Evolutionary conservation across 2,329 filamentous ascomycete genomes (phyloP).

Genomic region (Colletotrichum horii): DNA sequence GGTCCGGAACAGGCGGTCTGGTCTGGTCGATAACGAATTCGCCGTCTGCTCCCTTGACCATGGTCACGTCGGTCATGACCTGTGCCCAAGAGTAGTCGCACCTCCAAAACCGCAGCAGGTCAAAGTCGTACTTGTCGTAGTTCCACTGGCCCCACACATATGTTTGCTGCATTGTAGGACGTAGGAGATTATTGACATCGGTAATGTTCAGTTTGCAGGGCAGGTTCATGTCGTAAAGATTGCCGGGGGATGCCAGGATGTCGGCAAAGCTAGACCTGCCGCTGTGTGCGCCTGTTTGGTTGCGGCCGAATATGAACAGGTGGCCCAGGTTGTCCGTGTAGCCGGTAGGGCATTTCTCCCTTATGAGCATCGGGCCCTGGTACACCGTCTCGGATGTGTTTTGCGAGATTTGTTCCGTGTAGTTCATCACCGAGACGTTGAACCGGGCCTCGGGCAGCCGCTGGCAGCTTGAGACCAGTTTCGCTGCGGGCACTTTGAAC

Average conservation of each 20-base stretch:
- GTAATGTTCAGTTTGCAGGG: background rate
- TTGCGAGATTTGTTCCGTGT: background rate
- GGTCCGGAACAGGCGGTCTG: background rate
- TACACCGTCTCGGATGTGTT: background rate
- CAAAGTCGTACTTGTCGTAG: background rate
- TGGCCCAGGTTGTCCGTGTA: background rate
- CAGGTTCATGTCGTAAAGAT: background rate
- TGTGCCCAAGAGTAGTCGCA: background rate
- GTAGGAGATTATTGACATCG: background rate
- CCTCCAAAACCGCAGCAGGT: background rate
- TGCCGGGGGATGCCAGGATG: background rate
- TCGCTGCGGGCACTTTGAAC: background rate
- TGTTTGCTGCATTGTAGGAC: background rate
- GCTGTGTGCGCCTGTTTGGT: background rate
- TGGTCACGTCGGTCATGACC: background rate
- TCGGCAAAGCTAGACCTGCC: background rate
- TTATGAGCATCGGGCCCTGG: background rate
- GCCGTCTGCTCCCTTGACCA: background rate
- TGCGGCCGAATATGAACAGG: background rate
- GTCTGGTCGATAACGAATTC: background rate
- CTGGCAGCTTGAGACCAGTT: background rate
- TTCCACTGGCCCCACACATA: background rate
- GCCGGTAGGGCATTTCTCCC: background rate
- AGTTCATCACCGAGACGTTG: background rate
- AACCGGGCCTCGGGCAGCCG: background rate